phyloP scores from a whole-genome alignment of 1,139 yeast species.

The Dujonia santamariae region DNA sequence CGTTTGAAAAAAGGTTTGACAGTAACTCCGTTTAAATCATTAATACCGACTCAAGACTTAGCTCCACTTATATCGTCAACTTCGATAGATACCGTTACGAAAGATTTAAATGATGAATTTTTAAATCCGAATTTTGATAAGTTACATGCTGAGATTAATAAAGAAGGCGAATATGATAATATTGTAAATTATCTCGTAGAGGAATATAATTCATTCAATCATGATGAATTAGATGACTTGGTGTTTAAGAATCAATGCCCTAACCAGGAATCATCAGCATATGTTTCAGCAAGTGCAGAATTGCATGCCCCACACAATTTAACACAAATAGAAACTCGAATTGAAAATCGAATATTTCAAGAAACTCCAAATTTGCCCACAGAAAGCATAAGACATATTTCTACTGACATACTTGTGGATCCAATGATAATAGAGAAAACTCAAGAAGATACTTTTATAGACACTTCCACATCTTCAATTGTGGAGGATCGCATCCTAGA shows the following conservation, averaged over 20 bases:
- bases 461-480: no score
- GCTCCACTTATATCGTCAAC: conserved; percentile 19
- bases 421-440: no score
- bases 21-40: conserved; percentile 22
- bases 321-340: neutral
- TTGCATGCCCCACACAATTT: neutral
- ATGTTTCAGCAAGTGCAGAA: neutral
- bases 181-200: conserved; percentile 15
- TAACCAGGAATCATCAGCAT: neutral
- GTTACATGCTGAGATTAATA: conserved; percentile 1
- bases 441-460: no score
- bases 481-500: no score
- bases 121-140: neutral
- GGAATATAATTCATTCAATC: conserved; percentile 16
- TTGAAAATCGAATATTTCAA: conserved; percentile 1
- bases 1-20: conserved; percentile 3
- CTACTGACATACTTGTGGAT: no score
- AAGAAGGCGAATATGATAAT: conserved; percentile 9
- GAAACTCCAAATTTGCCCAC: neutral
- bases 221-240: conserved; percentile 16
- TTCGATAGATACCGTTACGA: conserved; percentile 4
- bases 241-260: conserved; percentile 10
- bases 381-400: neutral
- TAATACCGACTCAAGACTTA: conserved; percentile 28
- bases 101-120: conserved; percentile 9